Evolutionary conservation across 768 basidiomycete species (phyloP).

Genomic region (Suillus paluster): DNA sequence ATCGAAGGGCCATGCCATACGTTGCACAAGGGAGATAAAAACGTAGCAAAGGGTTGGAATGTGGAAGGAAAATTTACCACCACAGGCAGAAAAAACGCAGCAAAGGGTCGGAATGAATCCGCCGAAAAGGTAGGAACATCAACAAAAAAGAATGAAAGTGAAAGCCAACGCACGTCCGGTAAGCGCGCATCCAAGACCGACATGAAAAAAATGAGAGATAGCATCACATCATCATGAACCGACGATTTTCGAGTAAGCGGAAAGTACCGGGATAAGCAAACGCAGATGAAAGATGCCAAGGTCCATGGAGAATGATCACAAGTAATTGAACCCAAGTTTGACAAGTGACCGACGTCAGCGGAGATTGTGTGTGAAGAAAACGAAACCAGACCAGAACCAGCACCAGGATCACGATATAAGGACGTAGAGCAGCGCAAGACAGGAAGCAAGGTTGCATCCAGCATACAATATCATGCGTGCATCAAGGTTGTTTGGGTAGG

Average conservation of each 20-base stretch:
- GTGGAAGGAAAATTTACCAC: neutral
- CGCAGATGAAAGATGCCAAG: neutral
- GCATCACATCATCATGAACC: neutral
- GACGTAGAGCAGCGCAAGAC: neutral
- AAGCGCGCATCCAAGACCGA: neutral
- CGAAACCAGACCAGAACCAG: neutral
- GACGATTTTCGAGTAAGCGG: neutral
- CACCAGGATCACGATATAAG: neutral
- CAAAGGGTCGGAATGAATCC: no score
- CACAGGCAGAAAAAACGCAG: neutral
- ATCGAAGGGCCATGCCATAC: neutral
- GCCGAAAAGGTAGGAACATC: neutral
- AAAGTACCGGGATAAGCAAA: neutral
- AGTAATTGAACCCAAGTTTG: neutral
- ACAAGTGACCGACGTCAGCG: neutral
- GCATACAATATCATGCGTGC: neutral
- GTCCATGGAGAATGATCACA: neutral
- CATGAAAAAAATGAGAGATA: neutral
- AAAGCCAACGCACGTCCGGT: neutral
- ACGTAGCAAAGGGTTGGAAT: neutral
- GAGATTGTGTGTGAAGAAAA: conserved; percentile 3
- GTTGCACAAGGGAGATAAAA: neutral
- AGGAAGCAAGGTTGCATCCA: neutral
- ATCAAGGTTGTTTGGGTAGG: no score
- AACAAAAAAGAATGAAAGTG: neutral